A percentile compares a stretch with the other conserved stretches of the same genome.
phyloP scores from a whole-genome alignment of 345 rosid species.

The Bruguiera gymnorhiza region DNA sequence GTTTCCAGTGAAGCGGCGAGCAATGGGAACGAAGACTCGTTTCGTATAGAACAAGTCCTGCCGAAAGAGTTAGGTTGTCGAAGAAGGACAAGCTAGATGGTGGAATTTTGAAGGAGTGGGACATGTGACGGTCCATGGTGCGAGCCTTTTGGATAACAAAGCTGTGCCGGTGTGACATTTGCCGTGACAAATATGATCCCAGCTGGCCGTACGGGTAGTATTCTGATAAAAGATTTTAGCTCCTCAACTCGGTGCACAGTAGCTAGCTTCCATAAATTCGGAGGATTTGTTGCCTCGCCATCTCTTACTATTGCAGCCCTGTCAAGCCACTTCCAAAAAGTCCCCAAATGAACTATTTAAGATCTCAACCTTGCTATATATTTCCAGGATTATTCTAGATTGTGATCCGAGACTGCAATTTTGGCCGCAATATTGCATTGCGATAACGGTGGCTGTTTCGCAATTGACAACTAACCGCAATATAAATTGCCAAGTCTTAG shows the following conservation, averaged over 20 bases:
- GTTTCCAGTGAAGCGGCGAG: conserved; percentile 18
- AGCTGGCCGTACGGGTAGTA: conserved; percentile 33
- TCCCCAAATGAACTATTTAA: too few species aligned
- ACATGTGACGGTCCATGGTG: conserved; percentile 30
- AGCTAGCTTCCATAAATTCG: conserved; percentile 41
- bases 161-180: conserved; percentile 27
- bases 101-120: conserved; percentile 28
- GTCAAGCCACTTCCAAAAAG: conserved; percentile 44
- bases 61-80: conserved; percentile 25
- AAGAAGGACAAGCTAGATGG: conserved; percentile 32
- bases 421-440: too few species aligned
- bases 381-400: too few species aligned
- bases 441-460: too few species aligned
- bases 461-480: too few species aligned
- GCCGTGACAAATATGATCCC: conserved; percentile 29
- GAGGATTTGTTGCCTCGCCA: conserved; percentile 22
- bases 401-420: too few species aligned
- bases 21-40: conserved; percentile 27
- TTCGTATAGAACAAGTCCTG: conserved; percentile 24
- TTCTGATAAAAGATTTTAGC: conserved; percentile 21
- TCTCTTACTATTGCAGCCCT: conserved; percentile 45
- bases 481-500: too few species aligned
- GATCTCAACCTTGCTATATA: too few species aligned
- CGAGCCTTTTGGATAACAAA: conserved; percentile 34
- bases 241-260: conserved; percentile 29